Evolutionary conservation across 2,329 filamentous ascomycete genomes (phyloP), one percentile per base, ranked within the genome.

Genomic region (Beauveria scarabaeidicola): DNA sequence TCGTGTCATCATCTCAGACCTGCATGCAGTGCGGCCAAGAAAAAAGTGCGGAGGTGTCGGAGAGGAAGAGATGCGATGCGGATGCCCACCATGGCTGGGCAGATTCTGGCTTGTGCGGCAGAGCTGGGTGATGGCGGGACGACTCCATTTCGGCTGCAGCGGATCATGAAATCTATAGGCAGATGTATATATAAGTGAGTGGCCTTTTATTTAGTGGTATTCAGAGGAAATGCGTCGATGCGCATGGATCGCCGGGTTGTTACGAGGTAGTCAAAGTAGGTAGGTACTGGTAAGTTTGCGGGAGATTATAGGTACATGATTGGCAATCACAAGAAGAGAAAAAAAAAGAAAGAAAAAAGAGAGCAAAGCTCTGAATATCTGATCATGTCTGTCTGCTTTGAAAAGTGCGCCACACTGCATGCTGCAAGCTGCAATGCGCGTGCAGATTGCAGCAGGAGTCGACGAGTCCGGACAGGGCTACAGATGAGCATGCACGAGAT

Each of bases 401-500:
- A 21, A 17, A n/a, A 25, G 36, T 40, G 21, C 50, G 50, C 50
- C 50, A 52, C 27, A 29, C 43, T 44, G 23, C 52, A 54, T n/a
- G 21, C 40, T 47, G 41, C 38, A 43, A 6, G 15, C 51, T 43
- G 52, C 53, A 48, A 56, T 56, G 53, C 53, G 44, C 36, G 44
- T 56, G 21, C 29, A 23, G 41, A n/a, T n/a, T 56, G 53, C 43
- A 23, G 53, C 53, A 25, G 23, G 52, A 17, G 52, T 55, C 32
- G 53, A 56, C 53, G 23, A 40, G 25, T 47, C 29, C 19, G 27
- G 53, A 48, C 53, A 56, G 32, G 53, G 53, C 53, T 48, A 47
- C 53, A 56, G 29, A 40, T 56, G 53, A 25, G 32, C 43, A 48
- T 56, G 53, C 44, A 56, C 53, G 32, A 56, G 43, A 56, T 38